Conservation (phyloP, 768 basidiomycete genomes). For the Hysterangium stoloniferum region DNA sequence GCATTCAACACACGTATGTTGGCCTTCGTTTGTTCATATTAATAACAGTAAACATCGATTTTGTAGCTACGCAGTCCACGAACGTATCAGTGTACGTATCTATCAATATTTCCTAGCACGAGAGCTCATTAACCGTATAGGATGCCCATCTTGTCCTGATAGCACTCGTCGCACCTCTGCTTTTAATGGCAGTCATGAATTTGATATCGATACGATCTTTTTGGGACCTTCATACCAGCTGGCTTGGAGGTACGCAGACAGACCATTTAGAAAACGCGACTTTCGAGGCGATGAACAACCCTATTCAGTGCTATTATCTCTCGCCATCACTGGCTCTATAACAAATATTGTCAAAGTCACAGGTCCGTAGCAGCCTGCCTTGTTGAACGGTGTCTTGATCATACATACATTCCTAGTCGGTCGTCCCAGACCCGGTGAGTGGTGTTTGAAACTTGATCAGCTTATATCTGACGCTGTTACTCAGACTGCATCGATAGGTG, state of each 20-base stretch:
- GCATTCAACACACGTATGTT: slow-evolving; percentile 32
- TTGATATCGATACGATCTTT: slow-evolving; percentile 65
- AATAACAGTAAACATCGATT: slow-evolving; percentile 36
- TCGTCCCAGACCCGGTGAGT: slow-evolving; percentile 74
- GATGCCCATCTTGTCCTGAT: slow-evolving; percentile 24
- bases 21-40: neutral
- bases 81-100: slow-evolving; percentile 64
- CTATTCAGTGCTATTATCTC: slow-evolving; percentile 72
- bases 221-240: slow-evolving; percentile 84
- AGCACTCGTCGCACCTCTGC: slow-evolving; percentile 55
- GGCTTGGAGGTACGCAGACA: slow-evolving; percentile 39
- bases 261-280: too few species aligned
- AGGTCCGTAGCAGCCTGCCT: slow-evolving; percentile 5
- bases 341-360: slow-evolving; percentile 83
- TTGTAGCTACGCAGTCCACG: slow-evolving; percentile 59
- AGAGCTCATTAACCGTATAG: slow-evolving; percentile 8
- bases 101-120: slow-evolving; percentile 7
- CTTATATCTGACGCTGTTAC: neutral
- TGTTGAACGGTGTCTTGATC: neutral
- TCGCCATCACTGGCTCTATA: slow-evolving; percentile 67
- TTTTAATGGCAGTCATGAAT: slow-evolving; percentile 64
- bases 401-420: slow-evolving; percentile 46
- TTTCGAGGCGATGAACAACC: too few species aligned
- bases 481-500: slow-evolving; percentile 65
- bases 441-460: neutral